Conservation (phyloP, 225 moss, liverwort and hornwort species). For the Polytrichum formosum region DNA sequence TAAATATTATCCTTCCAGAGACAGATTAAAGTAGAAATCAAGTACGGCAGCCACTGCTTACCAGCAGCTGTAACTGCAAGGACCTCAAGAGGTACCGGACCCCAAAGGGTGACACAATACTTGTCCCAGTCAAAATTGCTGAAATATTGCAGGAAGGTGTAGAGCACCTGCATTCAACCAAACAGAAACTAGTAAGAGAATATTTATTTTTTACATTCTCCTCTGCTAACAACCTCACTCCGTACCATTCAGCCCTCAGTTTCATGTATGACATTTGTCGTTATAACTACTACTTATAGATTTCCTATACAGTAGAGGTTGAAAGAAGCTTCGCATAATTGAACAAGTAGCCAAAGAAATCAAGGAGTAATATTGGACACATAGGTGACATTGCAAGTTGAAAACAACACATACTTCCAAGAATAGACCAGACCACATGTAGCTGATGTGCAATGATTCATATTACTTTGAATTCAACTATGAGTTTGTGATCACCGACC, state of each 20-base stretch:
- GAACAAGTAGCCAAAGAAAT: no score
- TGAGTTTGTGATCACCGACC: no score
- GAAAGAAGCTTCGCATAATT: no score
- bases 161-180: slow-evolving; percentile 58
- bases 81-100: slow-evolving; percentile 54
- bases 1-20: no score
- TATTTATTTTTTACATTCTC: background rate
- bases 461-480: no score
- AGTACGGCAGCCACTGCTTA: slow-evolving; percentile 10
- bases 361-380: background rate
- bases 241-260: no score
- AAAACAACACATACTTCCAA: slow-evolving; percentile 9
- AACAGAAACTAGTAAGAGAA: background rate
- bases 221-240: background rate
- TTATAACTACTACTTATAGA: no score
- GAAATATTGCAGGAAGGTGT: slow-evolving; percentile 74
- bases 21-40: no score
- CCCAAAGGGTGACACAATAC: slow-evolving; percentile 78
- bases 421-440: background rate
- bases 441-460: no score
- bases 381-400: background rate
- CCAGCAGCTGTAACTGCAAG: slow-evolving; percentile 37
- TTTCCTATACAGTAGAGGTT: background rate
- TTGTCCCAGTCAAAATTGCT: slow-evolving; percentile 85
- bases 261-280: no score